Conservation (phyloP, 352 stramenopile species). For the Globisporangium irregulare region DNA sequence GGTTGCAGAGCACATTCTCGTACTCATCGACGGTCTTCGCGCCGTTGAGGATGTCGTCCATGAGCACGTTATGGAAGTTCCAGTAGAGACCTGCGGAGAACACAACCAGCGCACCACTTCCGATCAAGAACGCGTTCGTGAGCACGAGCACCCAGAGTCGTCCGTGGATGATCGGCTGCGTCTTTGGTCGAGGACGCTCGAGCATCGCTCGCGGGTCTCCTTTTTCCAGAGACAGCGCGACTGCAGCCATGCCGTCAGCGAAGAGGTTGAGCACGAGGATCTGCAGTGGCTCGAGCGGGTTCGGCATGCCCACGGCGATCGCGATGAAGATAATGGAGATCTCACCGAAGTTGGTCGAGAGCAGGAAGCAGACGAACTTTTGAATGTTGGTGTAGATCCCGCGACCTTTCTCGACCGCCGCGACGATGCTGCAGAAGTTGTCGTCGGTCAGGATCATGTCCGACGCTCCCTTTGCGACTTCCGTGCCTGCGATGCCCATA, state of each 20-base stretch:
- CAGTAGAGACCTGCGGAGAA: constrained; percentile 68
- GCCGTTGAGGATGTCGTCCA: constrained; percentile 53
- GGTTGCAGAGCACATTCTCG: constrained; percentile 46
- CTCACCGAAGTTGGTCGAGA: constrained; percentile 97
- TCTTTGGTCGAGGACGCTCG: constrained; percentile 57
- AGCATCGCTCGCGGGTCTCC: constrained; percentile 64
- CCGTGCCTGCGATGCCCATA: constrained; percentile 97
- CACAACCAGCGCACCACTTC: constrained; percentile 36
- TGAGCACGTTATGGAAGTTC: constrained; percentile 56
- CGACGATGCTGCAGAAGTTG: constrained; percentile 98
- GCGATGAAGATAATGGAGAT: constrained; percentile 85
- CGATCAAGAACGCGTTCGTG: constrained; percentile 59
- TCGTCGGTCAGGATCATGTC: constrained; percentile 99
- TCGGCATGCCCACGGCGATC: constrained; percentile 56
- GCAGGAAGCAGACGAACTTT: constrained; percentile 98
- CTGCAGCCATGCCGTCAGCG: constrained; percentile 90
- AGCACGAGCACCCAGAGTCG: constrained; percentile 66
- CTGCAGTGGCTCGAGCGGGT: constrained; percentile 94
- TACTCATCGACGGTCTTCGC: constrained; percentile 46
- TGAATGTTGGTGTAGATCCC: constrained; percentile 98
- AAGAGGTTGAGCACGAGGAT: constrained; percentile 99
- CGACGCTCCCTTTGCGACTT: constrained; percentile 97
- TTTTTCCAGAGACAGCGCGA: constrained; percentile 68
- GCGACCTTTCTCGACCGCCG: constrained; percentile 94
- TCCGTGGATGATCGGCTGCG: constrained; percentile 52